phyloP scores from a whole-genome alignment of 164 flowering plant genomes.

The Hamamelis virginiana region DNA sequence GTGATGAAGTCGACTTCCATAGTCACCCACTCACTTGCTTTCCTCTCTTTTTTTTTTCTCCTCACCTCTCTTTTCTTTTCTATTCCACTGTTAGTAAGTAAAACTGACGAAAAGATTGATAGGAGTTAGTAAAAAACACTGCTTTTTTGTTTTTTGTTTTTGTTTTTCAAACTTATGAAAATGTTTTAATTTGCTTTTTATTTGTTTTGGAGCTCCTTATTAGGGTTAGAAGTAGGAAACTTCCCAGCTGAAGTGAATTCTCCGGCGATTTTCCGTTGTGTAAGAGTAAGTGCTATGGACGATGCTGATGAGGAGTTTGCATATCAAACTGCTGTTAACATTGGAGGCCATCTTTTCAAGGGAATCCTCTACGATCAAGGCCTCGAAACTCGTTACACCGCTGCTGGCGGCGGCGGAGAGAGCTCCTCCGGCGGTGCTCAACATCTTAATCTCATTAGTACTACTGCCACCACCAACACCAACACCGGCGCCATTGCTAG shows the following conservation, averaged over 20 bases:
- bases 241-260: slow-evolving; percentile 58
- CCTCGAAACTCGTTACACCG: slow-evolving; percentile 33
- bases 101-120: slow-evolving; percentile 26
- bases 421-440: slow-evolving; percentile 14
- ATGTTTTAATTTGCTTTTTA: neutral
- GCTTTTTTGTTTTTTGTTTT: slow-evolving; percentile 2
- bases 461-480: slow-evolving; percentile 15
- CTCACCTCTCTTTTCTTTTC: neutral
- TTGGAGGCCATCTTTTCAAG: slow-evolving; percentile 68
- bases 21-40: slow-evolving; percentile 10
- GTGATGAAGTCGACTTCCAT: slow-evolving; percentile 14
- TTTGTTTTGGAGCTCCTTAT: neutral
- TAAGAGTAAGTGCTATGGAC: slow-evolving; percentile 49
- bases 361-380: slow-evolving; percentile 78
- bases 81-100: slow-evolving; percentile 25
- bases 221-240: slow-evolving; percentile 42
- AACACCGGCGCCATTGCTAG: slow-evolving; percentile 2
- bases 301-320: slow-evolving; percentile 52
- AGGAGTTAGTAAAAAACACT: neutral
- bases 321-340: slow-evolving; percentile 66
- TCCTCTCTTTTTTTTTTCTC: neutral
- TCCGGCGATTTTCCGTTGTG: slow-evolving; percentile 59
- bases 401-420: slow-evolving; percentile 24
- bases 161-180: neutral
- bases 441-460: slow-evolving; percentile 26